Percentiles rank a stretch among this genome's conserved stretches.
Conservation (phyloP, 192 early-diverging fungal genomes). For the Rhizophagus clarus region DNA sequence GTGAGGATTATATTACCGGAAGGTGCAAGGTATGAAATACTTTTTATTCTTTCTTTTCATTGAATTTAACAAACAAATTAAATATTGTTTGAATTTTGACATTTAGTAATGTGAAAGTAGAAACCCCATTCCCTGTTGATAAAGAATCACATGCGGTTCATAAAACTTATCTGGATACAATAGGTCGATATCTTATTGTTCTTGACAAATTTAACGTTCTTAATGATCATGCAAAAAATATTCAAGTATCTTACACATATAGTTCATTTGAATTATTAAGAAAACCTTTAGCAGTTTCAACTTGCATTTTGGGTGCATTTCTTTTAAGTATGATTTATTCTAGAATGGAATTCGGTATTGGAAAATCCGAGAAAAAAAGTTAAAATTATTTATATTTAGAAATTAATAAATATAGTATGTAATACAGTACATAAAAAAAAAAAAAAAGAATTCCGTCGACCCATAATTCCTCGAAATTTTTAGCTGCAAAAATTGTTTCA, state of each 20-base stretch:
- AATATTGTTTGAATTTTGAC: background rate
- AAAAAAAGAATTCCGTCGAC: too few species aligned
- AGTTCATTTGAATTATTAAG: constrained; percentile 46
- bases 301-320: constrained; percentile 57
- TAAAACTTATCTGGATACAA: constrained; percentile 88
- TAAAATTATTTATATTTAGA: too few species aligned
- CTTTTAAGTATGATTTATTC: constrained; percentile 53
- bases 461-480: background rate
- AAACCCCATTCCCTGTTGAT: constrained; percentile 65
- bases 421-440: too few species aligned
- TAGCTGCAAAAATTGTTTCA: background rate
- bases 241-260: constrained; percentile 63
- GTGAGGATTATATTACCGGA: constrained; percentile 88
- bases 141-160: constrained; percentile 48
- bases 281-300: constrained; percentile 64
- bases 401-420: too few species aligned
- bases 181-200: constrained; percentile 81
- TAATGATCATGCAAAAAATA: constrained; percentile 57
- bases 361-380: constrained; percentile 7
- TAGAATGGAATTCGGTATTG: constrained; percentile 60
- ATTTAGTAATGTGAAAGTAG: constrained; percentile 66
- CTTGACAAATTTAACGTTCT: constrained; percentile 74
- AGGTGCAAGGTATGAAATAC: constrained; percentile 70
- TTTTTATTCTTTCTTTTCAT: background rate
- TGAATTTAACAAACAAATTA: background rate